These are phyloP conservation scores for Vitis labrusca DNA, from an alignment of 164 flowering plant species.

Conservation along the genomic window DNA sequence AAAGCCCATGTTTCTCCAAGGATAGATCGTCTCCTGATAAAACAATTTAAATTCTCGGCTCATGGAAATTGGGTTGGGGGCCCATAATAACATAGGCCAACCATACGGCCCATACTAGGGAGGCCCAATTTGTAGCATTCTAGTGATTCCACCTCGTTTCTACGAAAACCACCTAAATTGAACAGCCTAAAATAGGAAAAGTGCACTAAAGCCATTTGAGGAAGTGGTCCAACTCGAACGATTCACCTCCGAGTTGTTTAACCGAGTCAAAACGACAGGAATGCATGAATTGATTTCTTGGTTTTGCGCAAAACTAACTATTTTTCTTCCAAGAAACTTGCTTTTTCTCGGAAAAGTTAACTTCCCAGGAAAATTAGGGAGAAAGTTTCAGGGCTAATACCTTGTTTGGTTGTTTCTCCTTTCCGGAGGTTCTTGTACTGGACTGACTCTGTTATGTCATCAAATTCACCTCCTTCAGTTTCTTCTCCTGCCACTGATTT, in stretches of 20 bases:
- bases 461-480: constrained; percentile 10
- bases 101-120: no score
- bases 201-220: no score
- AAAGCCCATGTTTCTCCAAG: constrained; percentile 26
- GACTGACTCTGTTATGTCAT: constrained; percentile 18
- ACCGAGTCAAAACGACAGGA: no score
- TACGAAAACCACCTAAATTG: no score
- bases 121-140: no score
- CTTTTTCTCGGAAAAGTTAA: not conserved
- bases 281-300: no score
- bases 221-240: no score
- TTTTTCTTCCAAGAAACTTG: not conserved
- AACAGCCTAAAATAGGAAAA: no score
- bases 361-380: not conserved
- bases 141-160: no score
- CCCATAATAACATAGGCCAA: not conserved
- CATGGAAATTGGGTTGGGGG: not conserved
- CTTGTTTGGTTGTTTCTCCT: constrained; percentile 20
- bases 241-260: no score
- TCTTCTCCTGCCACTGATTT: not conserved
- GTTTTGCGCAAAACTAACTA: no score
- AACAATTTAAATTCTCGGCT: not conserved
- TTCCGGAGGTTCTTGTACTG: constrained; percentile 30
- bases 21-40: constrained; percentile 34
- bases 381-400: constrained; percentile 2